Conservation (phyloP, 75 land plant genomes). For the Pinus taeda region DNA sequence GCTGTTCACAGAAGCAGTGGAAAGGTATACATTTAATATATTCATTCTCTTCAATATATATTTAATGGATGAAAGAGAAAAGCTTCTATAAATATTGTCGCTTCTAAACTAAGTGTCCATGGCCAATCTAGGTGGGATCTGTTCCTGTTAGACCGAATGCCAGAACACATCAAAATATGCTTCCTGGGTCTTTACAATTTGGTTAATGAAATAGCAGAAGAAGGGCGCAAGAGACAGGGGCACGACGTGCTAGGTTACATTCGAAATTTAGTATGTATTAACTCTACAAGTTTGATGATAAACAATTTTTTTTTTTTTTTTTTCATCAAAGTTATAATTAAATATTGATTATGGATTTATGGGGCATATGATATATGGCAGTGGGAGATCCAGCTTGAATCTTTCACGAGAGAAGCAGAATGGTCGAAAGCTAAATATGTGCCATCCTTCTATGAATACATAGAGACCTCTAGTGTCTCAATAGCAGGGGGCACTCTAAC, state of each 20-base stretch:
- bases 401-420: slow-evolving; percentile 41
- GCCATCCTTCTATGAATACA: slow-evolving; percentile 48
- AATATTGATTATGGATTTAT: not conserved
- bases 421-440: slow-evolving; percentile 28
- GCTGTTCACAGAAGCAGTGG: slow-evolving; percentile 7
- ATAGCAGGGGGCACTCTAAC: not conserved
- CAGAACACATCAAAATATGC: slow-evolving; percentile 5
- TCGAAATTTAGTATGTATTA: not conserved
- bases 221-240: slow-evolving; percentile 9
- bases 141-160: slow-evolving; percentile 3
- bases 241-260: slow-evolving; percentile 8
- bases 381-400: slow-evolving; percentile 45
- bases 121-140: slow-evolving; percentile 29
- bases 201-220: slow-evolving; percentile 12
- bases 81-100: not conserved
- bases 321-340: not conserved
- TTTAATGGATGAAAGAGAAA: not conserved
- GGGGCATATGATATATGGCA: slow-evolving; percentile 1
- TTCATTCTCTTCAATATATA: too few relatives aligned
- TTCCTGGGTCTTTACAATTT: slow-evolving; percentile 1
- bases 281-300: not conserved
- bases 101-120: not conserved
- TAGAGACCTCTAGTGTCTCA: slow-evolving; percentile 32
- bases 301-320: too few relatives aligned
- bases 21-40: not conserved